Base-by-base conservation (phyloP, 805 yeast genomes). In the Metschnikowia henanensis region DNA sequence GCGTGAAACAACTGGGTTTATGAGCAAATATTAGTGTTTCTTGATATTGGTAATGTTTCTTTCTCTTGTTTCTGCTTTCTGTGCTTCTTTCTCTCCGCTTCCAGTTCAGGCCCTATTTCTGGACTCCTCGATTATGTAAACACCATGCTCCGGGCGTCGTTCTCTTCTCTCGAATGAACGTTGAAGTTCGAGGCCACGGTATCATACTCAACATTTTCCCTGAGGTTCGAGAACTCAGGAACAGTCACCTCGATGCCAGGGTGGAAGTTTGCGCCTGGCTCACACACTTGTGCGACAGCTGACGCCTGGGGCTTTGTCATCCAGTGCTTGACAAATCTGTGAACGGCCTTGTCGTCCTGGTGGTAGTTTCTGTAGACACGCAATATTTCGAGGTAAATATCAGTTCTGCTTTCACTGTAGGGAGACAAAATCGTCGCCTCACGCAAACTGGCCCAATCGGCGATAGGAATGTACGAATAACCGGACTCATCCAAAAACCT, bases 361-460 rank as follows among this genome's bases (percentile, higher is more conserved):
- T 70, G 68, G 54, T 59, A 69, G 55, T 68, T 56, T 55, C 63
- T 67, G 57, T 68, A 60, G 2, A 48, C 48, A 16, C 32, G 39
- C 41, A 47, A 52, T 26, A 41, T 39, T 7, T 45, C 54, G 51
- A 46, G 43, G 49, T 53, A 53, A 17, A 51, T 26, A 10, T 45
- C 46, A 8, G 39, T 42, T 62, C 88, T 72, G 30, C 72, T 75
- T 16, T 70, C 62, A 30, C 58, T 51, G 37, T 61, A 66, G 19
- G 59, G 60, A 4, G 83, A 73, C 46, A 68, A 66, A 33, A 80
- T 70, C 5, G 94, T 86, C 17, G 92, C 87, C 61, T 83, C 90
- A 67, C 91, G 79, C 45, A 87, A 63, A 2, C 92, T 85, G 30
- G 87, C 84, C 92, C 92, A 86, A 65, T 85, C 92, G 9, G 94